Conservation (phyloP, 768 basidiomycete species). For the Leccinum rimulosum region DNA sequence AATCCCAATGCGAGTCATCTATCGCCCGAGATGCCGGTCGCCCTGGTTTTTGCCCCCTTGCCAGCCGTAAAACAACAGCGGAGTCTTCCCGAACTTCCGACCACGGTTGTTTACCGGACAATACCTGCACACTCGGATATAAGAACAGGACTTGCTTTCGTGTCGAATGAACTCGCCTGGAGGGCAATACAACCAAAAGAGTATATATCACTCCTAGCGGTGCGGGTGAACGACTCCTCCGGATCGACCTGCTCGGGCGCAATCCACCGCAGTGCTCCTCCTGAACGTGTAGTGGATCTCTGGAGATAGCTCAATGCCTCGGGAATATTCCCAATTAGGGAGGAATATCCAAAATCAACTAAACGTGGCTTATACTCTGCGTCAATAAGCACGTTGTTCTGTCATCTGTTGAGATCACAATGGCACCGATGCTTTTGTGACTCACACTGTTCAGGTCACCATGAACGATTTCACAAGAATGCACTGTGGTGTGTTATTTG, state of each 20-base stretch:
- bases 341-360: neutral
- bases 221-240: neutral
- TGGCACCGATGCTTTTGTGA: neutral
- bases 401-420: neutral
- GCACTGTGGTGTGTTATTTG: no score
- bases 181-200: neutral
- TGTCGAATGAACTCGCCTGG: neutral
- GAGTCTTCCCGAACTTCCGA: neutral
- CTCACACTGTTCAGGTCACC: neutral
- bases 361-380: neutral
- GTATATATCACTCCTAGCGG: neutral
- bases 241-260: neutral
- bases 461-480: neutral
- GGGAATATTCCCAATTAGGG: neutral
- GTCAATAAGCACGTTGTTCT: slow-evolving; percentile 7
- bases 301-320: neutral
- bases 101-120: neutral
- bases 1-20: no score
- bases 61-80: neutral
- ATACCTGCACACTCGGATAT: neutral
- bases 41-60: neutral
- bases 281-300: neutral
- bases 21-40: neutral
- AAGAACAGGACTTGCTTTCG: neutral
- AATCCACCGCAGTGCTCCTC: neutral